phyloP scores from a whole-genome alignment of 148 eudicot species.

The Cornus kousa region DNA sequence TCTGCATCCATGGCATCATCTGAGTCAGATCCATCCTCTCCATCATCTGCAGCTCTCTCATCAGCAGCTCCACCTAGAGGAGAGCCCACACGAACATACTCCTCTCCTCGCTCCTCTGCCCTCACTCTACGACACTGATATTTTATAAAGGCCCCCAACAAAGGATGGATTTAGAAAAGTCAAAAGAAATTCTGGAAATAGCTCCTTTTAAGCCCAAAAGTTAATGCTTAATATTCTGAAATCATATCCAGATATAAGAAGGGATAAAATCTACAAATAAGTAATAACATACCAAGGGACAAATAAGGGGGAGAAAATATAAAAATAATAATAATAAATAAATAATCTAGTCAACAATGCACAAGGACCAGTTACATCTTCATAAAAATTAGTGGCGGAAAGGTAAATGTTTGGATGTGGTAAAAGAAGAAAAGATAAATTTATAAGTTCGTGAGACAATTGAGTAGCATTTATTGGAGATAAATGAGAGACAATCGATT shows the following conservation, averaged over 20 bases:
- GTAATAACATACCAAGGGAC: not conserved
- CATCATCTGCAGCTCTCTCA: too few relatives aligned
- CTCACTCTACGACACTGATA: not conserved
- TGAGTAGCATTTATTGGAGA: too few relatives aligned
- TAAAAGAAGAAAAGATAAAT: not conserved
- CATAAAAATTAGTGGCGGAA: too few relatives aligned
- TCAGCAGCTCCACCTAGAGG: too few relatives aligned
- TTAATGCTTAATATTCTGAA: not conserved
- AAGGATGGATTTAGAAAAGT: not conserved
- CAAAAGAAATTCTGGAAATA: not conserved
- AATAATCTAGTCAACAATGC: not conserved
- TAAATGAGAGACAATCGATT: too few relatives aligned
- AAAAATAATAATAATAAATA: not conserved
- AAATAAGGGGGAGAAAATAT: not conserved
- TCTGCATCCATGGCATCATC: too few relatives aligned
- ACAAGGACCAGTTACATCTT: not conserved
- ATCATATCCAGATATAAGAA: not conserved
- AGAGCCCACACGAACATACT: too few relatives aligned
- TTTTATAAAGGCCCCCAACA: not conserved
- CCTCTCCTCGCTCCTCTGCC: too few relatives aligned
- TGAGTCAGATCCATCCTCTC: too few relatives aligned
- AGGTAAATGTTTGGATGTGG: too few relatives aligned
- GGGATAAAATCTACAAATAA: not conserved
- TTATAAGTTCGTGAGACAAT: too few relatives aligned
- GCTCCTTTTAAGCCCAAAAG: not conserved